These are phyloP conservation scores for Stephanocyclus meneghinianus DNA, from an alignment of 352 stramenopile species.

Conservation along the genomic window DNA sequence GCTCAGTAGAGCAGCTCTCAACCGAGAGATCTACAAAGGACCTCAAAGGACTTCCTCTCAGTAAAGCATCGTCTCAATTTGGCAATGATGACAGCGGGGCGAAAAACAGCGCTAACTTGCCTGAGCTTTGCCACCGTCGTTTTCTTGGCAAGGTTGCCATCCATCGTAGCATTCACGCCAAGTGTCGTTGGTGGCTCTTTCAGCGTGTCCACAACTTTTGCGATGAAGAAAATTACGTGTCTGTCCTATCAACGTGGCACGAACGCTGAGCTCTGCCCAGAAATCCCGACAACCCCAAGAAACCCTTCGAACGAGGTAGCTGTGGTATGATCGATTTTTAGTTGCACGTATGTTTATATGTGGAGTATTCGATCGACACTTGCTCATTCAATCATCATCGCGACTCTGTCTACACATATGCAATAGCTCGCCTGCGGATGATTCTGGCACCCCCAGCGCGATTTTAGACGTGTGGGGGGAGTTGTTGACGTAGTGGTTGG, in stretches of 20 bases:
- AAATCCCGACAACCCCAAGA: conserved; percentile 21
- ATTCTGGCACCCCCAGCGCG: conserved; percentile 73
- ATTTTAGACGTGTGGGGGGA: conserved; percentile 56
- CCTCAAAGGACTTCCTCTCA: no score
- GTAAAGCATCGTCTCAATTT: no score
- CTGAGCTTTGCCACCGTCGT: conserved; percentile 7
- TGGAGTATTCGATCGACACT: no score
- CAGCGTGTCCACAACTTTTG: not conserved
- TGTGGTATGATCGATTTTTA: conserved; percentile 2
- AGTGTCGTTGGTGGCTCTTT: not conserved
- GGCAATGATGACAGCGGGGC: not conserved
- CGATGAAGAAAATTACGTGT: not conserved
- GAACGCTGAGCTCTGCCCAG: conserved; percentile 7
- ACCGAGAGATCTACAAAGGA: no score
- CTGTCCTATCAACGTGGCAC: conserved; percentile 1
- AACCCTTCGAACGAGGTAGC: conserved; percentile 22
- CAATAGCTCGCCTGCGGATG: conserved; percentile 48
- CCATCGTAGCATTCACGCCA: not conserved
- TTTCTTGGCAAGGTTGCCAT: not conserved
- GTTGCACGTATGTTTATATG: not conserved
- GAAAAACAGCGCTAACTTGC: conserved; percentile 8
- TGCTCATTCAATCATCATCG: not conserved
- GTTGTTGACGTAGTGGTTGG: conserved; percentile 51
- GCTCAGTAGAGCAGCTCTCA: no score
- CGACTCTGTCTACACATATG: not conserved